Conservation (phyloP, 1,284 basidiomycete species). For the Gomphus bonarii region DNA sequence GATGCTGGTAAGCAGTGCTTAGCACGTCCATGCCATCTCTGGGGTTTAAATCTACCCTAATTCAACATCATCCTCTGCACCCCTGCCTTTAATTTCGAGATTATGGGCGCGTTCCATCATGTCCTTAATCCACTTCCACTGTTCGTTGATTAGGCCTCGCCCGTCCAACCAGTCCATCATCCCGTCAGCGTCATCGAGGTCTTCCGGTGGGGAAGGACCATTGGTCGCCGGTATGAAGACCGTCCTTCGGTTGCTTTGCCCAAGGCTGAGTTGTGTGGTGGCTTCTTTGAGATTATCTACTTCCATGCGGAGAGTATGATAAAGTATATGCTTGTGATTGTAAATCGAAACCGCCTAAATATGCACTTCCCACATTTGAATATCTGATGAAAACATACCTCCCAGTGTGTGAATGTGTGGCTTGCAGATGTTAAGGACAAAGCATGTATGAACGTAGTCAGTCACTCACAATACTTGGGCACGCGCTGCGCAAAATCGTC, state of each 20-base stretch:
- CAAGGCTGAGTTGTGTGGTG: slow-evolving; percentile 20
- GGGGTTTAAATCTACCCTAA: background rate
- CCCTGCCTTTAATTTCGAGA: slow-evolving; percentile 32
- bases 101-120: slow-evolving; percentile 64
- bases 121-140: slow-evolving; percentile 56
- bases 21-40: background rate
- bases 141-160: slow-evolving; percentile 51
- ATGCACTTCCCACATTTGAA: slow-evolving; percentile 1
- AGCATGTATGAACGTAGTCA: background rate
- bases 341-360: background rate
- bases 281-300: slow-evolving; percentile 36
- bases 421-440: background rate
- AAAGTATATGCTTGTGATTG: slow-evolving; percentile 41
- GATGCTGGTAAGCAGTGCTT: too few species aligned
- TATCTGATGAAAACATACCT: slow-evolving; percentile 38
- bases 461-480: slow-evolving; percentile 40
- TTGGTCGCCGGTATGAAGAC: slow-evolving; percentile 42
- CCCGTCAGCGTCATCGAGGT: slow-evolving; percentile 59
- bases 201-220: slow-evolving; percentile 45
- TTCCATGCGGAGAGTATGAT: slow-evolving; percentile 42
- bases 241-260: slow-evolving; percentile 7
- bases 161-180: slow-evolving; percentile 77
- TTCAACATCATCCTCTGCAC: slow-evolving; percentile 4
- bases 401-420: slow-evolving; percentile 78
- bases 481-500: slow-evolving; percentile 66